Evolutionary conservation across 1,284 basidiomycete genomes (phyloP).

Genomic region (Ceratobasidium sp.): DNA sequence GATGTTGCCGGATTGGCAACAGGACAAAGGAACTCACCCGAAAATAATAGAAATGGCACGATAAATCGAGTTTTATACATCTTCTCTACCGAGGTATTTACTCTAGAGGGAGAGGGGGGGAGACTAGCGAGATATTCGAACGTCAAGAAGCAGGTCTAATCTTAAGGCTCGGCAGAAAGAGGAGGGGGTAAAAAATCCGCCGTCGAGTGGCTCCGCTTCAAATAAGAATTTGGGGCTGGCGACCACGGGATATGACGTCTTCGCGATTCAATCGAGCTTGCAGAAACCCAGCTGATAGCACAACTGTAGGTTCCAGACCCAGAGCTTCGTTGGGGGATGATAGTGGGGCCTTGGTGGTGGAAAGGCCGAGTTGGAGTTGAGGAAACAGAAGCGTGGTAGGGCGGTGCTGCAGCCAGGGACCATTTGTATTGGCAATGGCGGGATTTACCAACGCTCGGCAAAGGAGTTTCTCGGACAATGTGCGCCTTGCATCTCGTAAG

Average conservation of each 20-base stretch:
- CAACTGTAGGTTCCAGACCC: conserved; percentile 22
- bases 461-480: no score
- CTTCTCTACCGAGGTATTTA: not conserved
- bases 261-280: not conserved
- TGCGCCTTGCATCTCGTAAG: no score
- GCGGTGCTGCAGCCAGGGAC: no score
- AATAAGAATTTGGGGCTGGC: conserved; percentile 11
- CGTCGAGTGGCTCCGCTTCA: conserved; percentile 13
- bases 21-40: conserved; percentile 14
- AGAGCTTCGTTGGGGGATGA: not conserved
- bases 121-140: no score
- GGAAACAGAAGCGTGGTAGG: not conserved
- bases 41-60: conserved; percentile 32
- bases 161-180: not conserved
- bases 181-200: not conserved
- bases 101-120: no score
- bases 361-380: not conserved
- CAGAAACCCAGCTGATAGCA: conserved; percentile 2
- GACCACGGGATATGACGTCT: conserved; percentile 25
- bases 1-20: not conserved
- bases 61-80: conserved; percentile 37
- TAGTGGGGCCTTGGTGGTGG: not conserved
- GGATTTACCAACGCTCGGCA: no score
- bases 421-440: no score
- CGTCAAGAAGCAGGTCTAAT: no score